A percentile compares a stretch with the other conserved stretches of the same genome.
phyloP scores from a whole-genome alignment of 2,329 filamentous ascomycete genomes.

The Colletotrichum lentis region DNA sequence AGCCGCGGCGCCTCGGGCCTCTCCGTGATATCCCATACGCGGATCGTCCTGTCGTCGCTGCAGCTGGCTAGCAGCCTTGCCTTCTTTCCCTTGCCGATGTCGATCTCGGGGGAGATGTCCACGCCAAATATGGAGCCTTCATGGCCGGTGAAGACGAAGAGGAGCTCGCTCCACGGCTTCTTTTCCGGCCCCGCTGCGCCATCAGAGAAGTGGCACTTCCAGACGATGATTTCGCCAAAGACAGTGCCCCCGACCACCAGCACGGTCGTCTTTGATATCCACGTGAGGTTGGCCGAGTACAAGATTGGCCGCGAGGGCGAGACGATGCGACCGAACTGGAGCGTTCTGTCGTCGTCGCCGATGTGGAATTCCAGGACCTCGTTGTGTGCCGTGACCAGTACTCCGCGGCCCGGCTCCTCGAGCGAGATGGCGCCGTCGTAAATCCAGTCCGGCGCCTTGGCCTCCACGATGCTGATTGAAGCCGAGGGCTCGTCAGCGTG shows the following conservation, averaged over 20 bases:
- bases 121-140: slow-evolving; percentile 96
- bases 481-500: slow-evolving; percentile 11
- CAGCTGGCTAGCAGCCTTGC: slow-evolving; percentile 83
- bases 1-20: slow-evolving; percentile 43
- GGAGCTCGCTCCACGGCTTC: slow-evolving; percentile 50
- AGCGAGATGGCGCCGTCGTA: slow-evolving; percentile 70
- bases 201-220: slow-evolving; percentile 69
- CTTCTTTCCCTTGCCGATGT: slow-evolving; percentile 47
- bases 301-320: slow-evolving; percentile 83
- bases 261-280: slow-evolving; percentile 65
- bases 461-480: slow-evolving; percentile 47
- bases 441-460: slow-evolving; percentile 76
- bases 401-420: slow-evolving; percentile 53
- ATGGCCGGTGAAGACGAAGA: slow-evolving; percentile 71
- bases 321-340: slow-evolving; percentile 59
- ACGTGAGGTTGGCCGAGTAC: slow-evolving; percentile 81
- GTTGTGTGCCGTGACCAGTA: slow-evolving; percentile 87
- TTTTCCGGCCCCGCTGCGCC: slow-evolving; percentile 19
- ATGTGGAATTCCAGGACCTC: slow-evolving; percentile 67
- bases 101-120: slow-evolving; percentile 70
- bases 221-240: slow-evolving; percentile 92
- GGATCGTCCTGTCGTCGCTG: slow-evolving; percentile 91
- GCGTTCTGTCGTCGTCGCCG: slow-evolving; percentile 42
- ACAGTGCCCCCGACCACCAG: slow-evolving; percentile 89
- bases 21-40: slow-evolving; percentile 83